phyloP scores from a whole-genome alignment of 805 yeast species.

The Dipodascus albidus region DNA sequence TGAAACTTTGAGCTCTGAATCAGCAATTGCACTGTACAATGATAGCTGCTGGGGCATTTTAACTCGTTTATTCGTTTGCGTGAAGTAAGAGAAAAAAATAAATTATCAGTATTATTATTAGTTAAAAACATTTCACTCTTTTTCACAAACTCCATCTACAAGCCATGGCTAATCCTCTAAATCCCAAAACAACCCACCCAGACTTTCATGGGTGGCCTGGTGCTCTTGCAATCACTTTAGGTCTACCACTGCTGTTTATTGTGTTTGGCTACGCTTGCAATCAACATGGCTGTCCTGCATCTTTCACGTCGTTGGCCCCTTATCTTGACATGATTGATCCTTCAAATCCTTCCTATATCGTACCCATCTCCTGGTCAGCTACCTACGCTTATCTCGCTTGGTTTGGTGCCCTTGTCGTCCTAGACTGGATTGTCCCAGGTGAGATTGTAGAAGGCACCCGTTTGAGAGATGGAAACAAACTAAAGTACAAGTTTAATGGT shows the following conservation, averaged over 20 bases:
- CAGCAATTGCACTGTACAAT: constrained; percentile 22
- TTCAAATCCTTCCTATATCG: background rate
- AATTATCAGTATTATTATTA: too few relatives aligned
- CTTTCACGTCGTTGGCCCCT: constrained; percentile 13
- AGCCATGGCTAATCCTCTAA: constrained; percentile 21
- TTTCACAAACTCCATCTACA: background rate
- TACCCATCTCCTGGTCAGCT: constrained; percentile 24
- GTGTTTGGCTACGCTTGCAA: constrained; percentile 53
- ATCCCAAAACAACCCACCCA: constrained; percentile 57
- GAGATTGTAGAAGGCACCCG: constrained; percentile 48
- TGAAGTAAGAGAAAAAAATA: background rate
- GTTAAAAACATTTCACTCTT: background rate
- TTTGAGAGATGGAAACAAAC: constrained; percentile 63
- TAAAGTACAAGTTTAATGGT: constrained; percentile 79
- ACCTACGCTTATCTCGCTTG: constrained; percentile 62
- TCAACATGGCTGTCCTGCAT: constrained; percentile 28
- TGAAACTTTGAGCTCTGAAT: constrained; percentile 21
- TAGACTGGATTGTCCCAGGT: constrained; percentile 64
- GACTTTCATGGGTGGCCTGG: constrained; percentile 81
- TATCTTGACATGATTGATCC: constrained; percentile 7
- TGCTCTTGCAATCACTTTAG: constrained; percentile 50
- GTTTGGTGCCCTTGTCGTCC: constrained; percentile 52
- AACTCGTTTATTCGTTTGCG: background rate
- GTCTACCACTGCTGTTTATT: constrained; percentile 54
- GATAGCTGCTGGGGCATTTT: constrained; percentile 28